Evolutionary conservation across 1,284 basidiomycete species (phyloP), one percentile per base, ranked within the genome.

Genomic region (Moesziomyces aphidis): DNA sequence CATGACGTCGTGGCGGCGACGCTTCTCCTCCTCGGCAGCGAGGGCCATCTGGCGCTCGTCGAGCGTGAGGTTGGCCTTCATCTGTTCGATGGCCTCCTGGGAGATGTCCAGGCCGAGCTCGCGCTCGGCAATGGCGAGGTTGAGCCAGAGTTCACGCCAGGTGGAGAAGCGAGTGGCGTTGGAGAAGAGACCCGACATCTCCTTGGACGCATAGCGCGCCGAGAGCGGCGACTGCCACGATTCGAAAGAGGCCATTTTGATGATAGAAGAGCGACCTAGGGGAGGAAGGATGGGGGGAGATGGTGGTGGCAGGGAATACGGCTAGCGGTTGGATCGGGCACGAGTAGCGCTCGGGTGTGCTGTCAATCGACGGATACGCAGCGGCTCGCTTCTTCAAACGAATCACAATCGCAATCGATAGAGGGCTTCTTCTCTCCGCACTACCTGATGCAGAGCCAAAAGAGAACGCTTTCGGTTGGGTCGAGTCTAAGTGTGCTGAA

Each of bases 1-100:
- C 96, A 99, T 99, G 55, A 98, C 95, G 86, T 98, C 96, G 86
- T 99, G 96, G n/a, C 96, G 89, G 28, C 97, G 88, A 86, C 94
- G 95, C 88, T 97, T 98, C 87, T 99, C 96, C 86, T 99, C 97
- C 71, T 90, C 88, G 0, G 94, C 95, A 3, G 96, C 96, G 57
- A 93, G 89, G 76, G 91, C 91, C 85, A 98, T 97, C 86, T 99
- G 97, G 48, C 91, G 90, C 47, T 91, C 92, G 72, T 95, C 93
- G 43, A 99, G 87, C 57, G 90, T 85, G 55, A 99, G 89, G 86
- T 98, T 92, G 50, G 88, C 89, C 85, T 90, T 90, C 97, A 99
- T 99, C 87, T 99, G 92, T 77, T 91, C 89, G 78, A 99, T 92
- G 21, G 96, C 96, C 74, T 93, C 90, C 76, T 96, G 93, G 0